phyloP scores from a whole-genome alignment of 192 early-diverging fungal genomes.

The Backusella luteola region DNA sequence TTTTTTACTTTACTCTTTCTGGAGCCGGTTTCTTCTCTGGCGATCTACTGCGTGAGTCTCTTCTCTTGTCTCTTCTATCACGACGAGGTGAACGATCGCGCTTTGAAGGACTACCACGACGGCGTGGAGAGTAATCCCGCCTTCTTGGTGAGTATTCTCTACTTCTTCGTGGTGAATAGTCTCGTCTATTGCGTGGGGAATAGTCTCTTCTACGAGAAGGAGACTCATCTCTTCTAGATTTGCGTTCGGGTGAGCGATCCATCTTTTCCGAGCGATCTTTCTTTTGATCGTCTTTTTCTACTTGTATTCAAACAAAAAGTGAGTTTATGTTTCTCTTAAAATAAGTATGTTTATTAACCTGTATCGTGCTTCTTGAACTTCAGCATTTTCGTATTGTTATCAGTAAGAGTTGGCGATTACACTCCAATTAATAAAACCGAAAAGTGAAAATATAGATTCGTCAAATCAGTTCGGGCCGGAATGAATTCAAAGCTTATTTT shows the following conservation, averaged over 20 bases:
- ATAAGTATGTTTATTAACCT: not conserved
- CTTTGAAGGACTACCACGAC: not conserved
- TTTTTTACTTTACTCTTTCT: slow-evolving; percentile 9
- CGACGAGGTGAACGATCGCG: slow-evolving; percentile 16
- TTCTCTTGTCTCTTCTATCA: not conserved
- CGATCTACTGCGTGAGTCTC: slow-evolving; percentile 3
- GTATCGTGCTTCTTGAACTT: slow-evolving; percentile 16
- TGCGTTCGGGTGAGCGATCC: not conserved
- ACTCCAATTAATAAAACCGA: too few relatives aligned
- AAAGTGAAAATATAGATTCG: not conserved
- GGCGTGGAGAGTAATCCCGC: slow-evolving; percentile 1
- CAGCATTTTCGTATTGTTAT: not conserved
- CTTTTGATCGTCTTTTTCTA: not conserved
- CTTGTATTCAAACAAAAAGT: not conserved
- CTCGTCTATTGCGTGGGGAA: not conserved
- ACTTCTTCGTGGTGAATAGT: not conserved
- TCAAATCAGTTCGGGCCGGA: too few relatives aligned
- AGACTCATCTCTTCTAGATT: slow-evolving; percentile 1
- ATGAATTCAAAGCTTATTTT: too few relatives aligned
- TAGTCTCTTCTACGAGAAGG: not conserved
- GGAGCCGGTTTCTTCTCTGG: not conserved
- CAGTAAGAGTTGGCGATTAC: too few relatives aligned
- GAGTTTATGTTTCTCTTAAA: not conserved
- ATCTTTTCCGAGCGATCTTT: not conserved
- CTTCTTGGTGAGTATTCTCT: not conserved